Base-by-base conservation (phyloP, 2,329 filamentous ascomycete genomes). In the Raffaelea albimanens region DNA sequence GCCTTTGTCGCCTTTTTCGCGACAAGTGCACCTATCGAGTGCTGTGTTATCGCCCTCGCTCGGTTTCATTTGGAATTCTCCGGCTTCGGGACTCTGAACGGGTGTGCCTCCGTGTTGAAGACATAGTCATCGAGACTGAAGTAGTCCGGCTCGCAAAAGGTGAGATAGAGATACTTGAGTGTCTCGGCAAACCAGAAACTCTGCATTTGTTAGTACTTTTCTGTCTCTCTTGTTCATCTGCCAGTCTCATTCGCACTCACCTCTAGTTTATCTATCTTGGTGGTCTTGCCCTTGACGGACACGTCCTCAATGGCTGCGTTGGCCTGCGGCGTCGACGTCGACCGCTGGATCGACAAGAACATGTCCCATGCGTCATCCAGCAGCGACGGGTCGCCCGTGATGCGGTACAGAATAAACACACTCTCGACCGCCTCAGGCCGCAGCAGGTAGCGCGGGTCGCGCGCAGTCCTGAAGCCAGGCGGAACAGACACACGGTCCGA, bases 291-390 rank as follows among this genome's bases (percentile, higher is more conserved):
- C 40, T 52, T 56, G 0, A 61, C 64, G 53, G 77, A 78, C 2
- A 58, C 55, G 34, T 59, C 53, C 10, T 41, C 49, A 42, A 59
- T 54, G 2, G 55, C 52, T 5, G 55, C 52, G 43, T 57, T 51
- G 9, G 52, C 57, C 1, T 52, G 36, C 14, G 22, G 14, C 19
- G 55, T 57, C 46, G 49, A 48, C 16, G 80, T 85, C 58, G 85
- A 71, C 52, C 78, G 73, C 56, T 83, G 66, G 57, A 88, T 87
- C 0, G 76, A 70, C 57, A 83, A 72, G 62, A 88, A 89, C 73
- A 89, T 88, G 55, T 83, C 72, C 85, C 85, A 89, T 16, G 85
- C 85, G 80, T 82, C 85, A 50, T 87, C 73, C 9, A 83, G 71
- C 60, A 88, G 87, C 43, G 75, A 78, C 13, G 75, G 72, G 54